These are phyloP conservation scores for Russula dissimulans DNA, from an alignment of 768 basidiomycete species.

Conservation along the genomic window DNA sequence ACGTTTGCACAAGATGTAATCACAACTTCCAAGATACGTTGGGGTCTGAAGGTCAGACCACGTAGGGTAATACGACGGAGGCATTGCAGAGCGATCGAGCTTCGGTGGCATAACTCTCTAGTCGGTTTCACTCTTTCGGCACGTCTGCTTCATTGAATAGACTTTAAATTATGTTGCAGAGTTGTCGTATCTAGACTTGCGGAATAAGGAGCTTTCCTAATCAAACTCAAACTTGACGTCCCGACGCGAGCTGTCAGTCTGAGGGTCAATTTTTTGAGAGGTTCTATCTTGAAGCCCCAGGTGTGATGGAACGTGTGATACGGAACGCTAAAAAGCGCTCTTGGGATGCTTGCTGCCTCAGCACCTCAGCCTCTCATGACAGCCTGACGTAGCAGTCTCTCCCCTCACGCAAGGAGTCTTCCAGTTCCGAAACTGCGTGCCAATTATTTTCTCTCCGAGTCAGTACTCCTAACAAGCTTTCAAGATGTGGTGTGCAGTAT, in stretches of 20 bases:
- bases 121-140: neutral
- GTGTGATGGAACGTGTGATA: too few species aligned
- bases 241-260: neutral
- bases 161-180: neutral
- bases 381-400: too few species aligned
- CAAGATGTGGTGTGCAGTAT: too few species aligned
- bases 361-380: too few species aligned
- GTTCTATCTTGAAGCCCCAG: too few species aligned
- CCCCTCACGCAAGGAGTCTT: too few species aligned
- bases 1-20: conserved; percentile 78
- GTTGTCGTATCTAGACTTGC: neutral
- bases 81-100: neutral
- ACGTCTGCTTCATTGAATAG: neutral
- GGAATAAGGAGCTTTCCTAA: neutral
- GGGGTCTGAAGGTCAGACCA: conserved; percentile 33
- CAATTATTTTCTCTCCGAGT: too few species aligned
- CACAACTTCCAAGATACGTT: conserved; percentile 62
- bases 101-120: neutral
- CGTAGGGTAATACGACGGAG: conserved; percentile 21
- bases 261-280: too few species aligned
- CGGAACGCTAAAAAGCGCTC: too few species aligned
- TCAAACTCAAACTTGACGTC: neutral
- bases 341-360: too few species aligned
- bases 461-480: too few species aligned
- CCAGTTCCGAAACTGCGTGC: too few species aligned